Evolutionary conservation across 2,329 filamentous ascomycete species (phyloP).

Genomic region (Pyrenochaeta sp.): DNA sequence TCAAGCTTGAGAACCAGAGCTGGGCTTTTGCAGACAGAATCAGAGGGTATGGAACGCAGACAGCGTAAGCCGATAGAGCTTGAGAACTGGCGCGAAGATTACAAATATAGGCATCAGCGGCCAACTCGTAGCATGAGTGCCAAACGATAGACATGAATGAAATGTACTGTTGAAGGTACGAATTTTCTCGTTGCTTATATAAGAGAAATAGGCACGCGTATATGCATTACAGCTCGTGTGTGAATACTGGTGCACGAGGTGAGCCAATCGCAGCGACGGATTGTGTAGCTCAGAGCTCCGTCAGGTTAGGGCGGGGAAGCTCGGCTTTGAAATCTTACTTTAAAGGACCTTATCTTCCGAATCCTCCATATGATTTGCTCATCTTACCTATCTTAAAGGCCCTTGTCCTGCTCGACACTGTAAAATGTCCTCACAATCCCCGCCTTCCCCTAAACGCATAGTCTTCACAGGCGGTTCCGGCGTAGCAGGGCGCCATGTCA

Average conservation of each 20-base stretch:
- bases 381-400: not conserved
- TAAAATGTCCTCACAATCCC: not conserved
- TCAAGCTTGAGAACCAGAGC: constrained; percentile 93
- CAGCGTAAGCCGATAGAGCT: constrained; percentile 23
- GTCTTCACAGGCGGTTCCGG: constrained; percentile 66
- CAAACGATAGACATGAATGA: constrained; percentile 47
- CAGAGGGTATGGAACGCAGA: constrained; percentile 91
- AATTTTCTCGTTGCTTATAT: not conserved
- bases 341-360: not conserved
- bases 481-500: constrained; percentile 57
- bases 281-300: not conserved
- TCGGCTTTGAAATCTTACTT: not conserved
- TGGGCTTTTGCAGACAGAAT: constrained; percentile 98
- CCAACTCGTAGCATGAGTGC: constrained; percentile 14
- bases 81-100: too few species aligned
- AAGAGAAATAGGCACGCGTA: not conserved
- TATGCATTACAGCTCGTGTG: not conserved
- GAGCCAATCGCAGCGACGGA: constrained; percentile 4
- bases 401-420: not conserved
- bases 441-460: constrained; percentile 46
- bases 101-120: not conserved
- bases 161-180: constrained; percentile 38
- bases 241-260: not conserved
- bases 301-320: constrained; percentile 6
- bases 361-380: not conserved